Evolutionary conservation across 208 protist species (phyloP).

Genomic region (Trypanosoma vivax): DNA sequence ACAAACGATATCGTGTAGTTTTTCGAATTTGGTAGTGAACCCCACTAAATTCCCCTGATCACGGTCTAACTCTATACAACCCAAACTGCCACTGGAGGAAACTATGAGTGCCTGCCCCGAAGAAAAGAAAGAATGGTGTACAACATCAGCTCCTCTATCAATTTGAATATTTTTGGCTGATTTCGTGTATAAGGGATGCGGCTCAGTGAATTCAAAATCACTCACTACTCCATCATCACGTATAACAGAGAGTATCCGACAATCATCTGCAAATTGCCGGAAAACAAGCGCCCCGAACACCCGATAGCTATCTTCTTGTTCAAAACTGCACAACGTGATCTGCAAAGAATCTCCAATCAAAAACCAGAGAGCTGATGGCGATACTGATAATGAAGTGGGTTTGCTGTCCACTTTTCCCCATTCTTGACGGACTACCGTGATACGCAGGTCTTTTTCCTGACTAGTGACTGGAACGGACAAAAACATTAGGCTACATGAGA

Average conservation of each 20-base stretch:
- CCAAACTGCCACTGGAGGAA: constrained; percentile 15
- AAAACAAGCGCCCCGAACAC: constrained; percentile 18
- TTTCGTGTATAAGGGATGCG: neutral
- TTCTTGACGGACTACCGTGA: constrained; percentile 17
- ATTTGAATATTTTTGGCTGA: constrained; percentile 18
- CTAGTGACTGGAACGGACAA: constrained; percentile 16
- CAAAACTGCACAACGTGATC: constrained; percentile 8
- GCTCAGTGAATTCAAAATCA: constrained; percentile 10
- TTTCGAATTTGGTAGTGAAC: neutral
- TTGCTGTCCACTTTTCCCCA: constrained; percentile 2
- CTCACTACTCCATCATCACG: constrained; percentile 4
- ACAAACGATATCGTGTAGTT: constrained; percentile 10
- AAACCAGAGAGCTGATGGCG: constrained; percentile 14
- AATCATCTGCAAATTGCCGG: constrained; percentile 8
- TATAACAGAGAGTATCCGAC: constrained; percentile 4
- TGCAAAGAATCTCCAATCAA: constrained; percentile 15
- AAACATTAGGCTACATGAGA: constrained; percentile 24
- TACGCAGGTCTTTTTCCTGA: neutral
- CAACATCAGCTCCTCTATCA: constrained; percentile 6
- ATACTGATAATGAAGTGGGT: constrained; percentile 7
- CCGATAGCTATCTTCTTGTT: constrained; percentile 3
- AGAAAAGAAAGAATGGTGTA: constrained; percentile 13
- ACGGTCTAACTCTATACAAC: constrained; percentile 2
- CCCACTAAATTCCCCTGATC: constrained; percentile 6
- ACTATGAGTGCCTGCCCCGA: constrained; percentile 11